Conservation (phyloP, 2,329 filamentous ascomycete species). For the Ascochyta viciae-villosae region DNA sequence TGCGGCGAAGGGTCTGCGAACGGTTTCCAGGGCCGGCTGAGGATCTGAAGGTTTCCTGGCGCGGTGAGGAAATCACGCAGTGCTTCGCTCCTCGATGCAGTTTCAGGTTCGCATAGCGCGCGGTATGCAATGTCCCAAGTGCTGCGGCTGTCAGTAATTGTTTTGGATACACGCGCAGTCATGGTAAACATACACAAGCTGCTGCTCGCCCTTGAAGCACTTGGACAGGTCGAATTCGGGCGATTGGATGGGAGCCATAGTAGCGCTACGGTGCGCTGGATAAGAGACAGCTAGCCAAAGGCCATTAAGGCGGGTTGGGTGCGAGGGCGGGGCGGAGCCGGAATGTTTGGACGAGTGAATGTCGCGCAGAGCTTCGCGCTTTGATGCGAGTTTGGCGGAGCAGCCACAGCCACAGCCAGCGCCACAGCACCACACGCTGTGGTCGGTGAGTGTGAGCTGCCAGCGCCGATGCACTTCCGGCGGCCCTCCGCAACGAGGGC, state of each 20-base stretch:
- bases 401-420: constrained; percentile 7
- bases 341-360: constrained; percentile 33
- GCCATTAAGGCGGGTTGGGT: constrained; percentile 37
- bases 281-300: constrained; percentile 36
- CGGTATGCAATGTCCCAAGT: constrained; percentile 66
- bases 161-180: background rate
- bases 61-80: constrained; percentile 75
- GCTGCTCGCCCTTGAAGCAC: constrained; percentile 80
- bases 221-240: constrained; percentile 77
- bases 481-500: constrained; percentile 11
- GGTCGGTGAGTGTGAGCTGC: background rate
- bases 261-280: constrained; percentile 46
- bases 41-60: constrained; percentile 69
- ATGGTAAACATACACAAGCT: constrained; percentile 72
- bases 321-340: constrained; percentile 24
- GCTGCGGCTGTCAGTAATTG: constrained; percentile 57
- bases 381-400: constrained; percentile 19
- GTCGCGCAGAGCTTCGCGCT: constrained; percentile 27
- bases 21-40: constrained; percentile 72
- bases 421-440: too few relatives aligned
- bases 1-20: constrained; percentile 69
- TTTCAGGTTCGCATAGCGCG: constrained; percentile 60
- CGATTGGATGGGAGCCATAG: constrained; percentile 44
- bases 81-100: constrained; percentile 39
- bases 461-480: constrained; percentile 7